These are phyloP conservation scores for Backusella tuberculispora DNA, from an alignment of 192 early-diverging fungal genomes.

Conservation along the genomic window DNA sequence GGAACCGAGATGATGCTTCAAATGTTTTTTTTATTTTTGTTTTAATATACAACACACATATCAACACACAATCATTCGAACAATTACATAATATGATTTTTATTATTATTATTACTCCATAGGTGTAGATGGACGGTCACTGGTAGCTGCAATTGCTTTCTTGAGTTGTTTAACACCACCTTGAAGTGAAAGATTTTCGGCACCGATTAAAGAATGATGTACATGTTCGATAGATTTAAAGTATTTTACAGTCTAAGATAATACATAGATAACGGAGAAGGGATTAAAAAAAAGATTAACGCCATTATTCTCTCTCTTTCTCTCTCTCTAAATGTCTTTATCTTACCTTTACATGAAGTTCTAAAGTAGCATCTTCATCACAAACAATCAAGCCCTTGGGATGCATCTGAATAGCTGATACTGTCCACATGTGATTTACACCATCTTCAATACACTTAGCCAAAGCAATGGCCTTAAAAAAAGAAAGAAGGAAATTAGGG, in stretches of 20 bases:
- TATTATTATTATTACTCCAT: too few species aligned
- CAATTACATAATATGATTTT: too few species aligned
- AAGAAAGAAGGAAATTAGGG: neutral
- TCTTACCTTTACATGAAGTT: slow-evolving; percentile 75
- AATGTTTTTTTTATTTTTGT: neutral
- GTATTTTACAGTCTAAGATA: slow-evolving; percentile 71
- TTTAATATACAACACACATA: neutral
- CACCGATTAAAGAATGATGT: slow-evolving; percentile 70
- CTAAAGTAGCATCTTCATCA: slow-evolving; percentile 84
- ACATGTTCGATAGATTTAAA: slow-evolving; percentile 88
- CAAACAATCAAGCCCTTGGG: slow-evolving; percentile 81
- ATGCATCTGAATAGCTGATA: slow-evolving; percentile 83
- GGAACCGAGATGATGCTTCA: neutral
- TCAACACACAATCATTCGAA: too few species aligned
- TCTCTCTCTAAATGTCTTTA: neutral
- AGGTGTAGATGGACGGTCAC: slow-evolving; percentile 27
- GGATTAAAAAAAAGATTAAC: too few species aligned
- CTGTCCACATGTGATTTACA: slow-evolving; percentile 90
- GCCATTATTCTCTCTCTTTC: neutral
- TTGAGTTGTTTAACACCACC: slow-evolving; percentile 47
- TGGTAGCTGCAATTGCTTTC: slow-evolving; percentile 4
- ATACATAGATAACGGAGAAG: neutral
- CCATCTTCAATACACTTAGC: slow-evolving; percentile 83
- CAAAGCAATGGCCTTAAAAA: slow-evolving; percentile 52
- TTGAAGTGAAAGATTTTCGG: slow-evolving; percentile 69